Conservation (phyloP, 495 filamentous ascomycete genomes). For the Melanomma pulvis-pyrius region DNA sequence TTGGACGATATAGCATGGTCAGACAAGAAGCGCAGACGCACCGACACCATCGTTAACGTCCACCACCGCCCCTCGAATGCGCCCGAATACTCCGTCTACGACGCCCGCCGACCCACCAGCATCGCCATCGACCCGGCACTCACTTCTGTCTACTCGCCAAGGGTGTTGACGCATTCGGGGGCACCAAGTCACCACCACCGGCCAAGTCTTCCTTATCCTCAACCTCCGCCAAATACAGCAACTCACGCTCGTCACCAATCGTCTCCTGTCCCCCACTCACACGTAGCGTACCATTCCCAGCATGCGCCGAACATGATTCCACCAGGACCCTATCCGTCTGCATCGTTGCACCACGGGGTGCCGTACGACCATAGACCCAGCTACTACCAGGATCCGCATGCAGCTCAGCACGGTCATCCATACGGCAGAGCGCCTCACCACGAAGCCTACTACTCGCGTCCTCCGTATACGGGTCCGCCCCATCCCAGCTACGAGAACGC, state of each 20-base stretch:
- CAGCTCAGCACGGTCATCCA: background rate
- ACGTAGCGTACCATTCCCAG: background rate
- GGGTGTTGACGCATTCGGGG: background rate
- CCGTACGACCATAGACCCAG: constrained; percentile 2
- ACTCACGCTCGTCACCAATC: constrained; percentile 26
- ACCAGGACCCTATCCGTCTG: constrained; percentile 1
- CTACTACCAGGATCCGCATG: constrained; percentile 13
- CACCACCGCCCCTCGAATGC: constrained; percentile 6
- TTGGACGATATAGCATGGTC: constrained; percentile 24
- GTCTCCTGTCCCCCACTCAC: constrained; percentile 13
- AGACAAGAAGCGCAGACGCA: constrained; percentile 18
- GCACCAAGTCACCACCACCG: constrained; percentile 15
- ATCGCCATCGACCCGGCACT: constrained; percentile 16
- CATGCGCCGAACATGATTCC: background rate
- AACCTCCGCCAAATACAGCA: background rate
- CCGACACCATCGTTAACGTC: constrained; percentile 4
- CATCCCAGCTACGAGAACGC: constrained; percentile 1
- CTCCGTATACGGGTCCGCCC: background rate
- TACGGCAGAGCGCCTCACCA: constrained; percentile 9
- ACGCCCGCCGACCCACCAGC: background rate
- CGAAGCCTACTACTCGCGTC: background rate
- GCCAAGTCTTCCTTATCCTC: constrained; percentile 12
- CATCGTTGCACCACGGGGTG: background rate
- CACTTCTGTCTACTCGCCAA: constrained; percentile 3
- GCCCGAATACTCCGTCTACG: background rate